These are phyloP conservation scores for Talaromyces sp. DNA, from an alignment of 2,329 filamentous ascomycete species.

Conservation along the genomic window DNA sequence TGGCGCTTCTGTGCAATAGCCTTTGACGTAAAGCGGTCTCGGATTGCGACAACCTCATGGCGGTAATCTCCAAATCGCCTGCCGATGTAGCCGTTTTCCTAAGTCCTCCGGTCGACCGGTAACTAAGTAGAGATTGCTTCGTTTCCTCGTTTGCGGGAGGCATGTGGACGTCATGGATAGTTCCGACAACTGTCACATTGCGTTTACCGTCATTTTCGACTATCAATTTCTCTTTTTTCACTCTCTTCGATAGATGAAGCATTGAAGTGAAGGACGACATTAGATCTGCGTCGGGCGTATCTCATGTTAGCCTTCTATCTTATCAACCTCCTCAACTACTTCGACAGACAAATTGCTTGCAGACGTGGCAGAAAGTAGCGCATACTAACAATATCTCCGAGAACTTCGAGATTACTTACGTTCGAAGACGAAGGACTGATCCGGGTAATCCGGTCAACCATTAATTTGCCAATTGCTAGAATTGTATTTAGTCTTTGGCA, in stretches of 20 bases:
- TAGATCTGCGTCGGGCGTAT: background rate
- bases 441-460: background rate
- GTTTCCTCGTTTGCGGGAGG: constrained; percentile 1
- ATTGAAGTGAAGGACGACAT: constrained; percentile 4
- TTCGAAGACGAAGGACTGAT: background rate
- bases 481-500: background rate
- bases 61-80: background rate
- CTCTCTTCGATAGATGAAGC: background rate
- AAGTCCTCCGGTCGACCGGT: background rate
- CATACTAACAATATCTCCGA: background rate
- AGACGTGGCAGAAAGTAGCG: background rate
- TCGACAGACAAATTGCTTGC: background rate
- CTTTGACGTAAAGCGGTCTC: constrained; percentile 10
- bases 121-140: background rate
- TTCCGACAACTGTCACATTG: constrained; percentile 13
- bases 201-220: background rate
- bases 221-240: background rate
- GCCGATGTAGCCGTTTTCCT: background rate
- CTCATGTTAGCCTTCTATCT: background rate
- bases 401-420: background rate
- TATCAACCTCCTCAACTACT: background rate
- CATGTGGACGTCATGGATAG: constrained; percentile 10
- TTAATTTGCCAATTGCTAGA: background rate
- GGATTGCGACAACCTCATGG: constrained; percentile 5
- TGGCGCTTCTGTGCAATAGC: background rate